A percentile compares a stretch with the other conserved stretches of the same genome.
Conservation (phyloP, 2,329 filamentous ascomycete species). For the Talaromyces sp. region DNA sequence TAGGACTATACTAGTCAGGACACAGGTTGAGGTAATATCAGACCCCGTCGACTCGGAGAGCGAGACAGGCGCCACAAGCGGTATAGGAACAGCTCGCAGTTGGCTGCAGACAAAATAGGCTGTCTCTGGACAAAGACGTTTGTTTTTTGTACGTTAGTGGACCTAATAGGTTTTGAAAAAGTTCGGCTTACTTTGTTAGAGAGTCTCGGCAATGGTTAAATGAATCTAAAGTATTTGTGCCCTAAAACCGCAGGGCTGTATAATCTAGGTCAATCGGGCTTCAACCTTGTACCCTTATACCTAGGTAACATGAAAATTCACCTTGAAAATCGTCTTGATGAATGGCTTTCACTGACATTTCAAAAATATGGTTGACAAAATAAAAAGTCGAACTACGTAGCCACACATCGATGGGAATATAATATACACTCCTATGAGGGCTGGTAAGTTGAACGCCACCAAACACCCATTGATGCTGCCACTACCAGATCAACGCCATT, state of each 20-base stretch:
- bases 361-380: too few relatives aligned
- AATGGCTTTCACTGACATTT: too few relatives aligned
- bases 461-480: constrained; percentile 84
- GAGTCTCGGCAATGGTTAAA: too few relatives aligned
- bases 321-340: too few relatives aligned
- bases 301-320: too few relatives aligned
- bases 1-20: not conserved
- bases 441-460: constrained; percentile 60
- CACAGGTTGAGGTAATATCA: not conserved
- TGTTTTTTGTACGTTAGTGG: not conserved
- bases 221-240: too few relatives aligned
- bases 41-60: not conserved
- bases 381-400: not conserved
- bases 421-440: not conserved
- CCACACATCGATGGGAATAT: not conserved
- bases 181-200: too few relatives aligned
- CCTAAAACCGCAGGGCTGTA: too few relatives aligned
- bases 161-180: too few relatives aligned
- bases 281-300: too few relatives aligned
- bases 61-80: not conserved
- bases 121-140: too few relatives aligned
- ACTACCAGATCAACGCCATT: constrained; percentile 90
- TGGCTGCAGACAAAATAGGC: not conserved
- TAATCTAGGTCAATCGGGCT: too few relatives aligned
- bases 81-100: not conserved